phyloP scores from a whole-genome alignment of 495 filamentous ascomycete genomes.

The Aspergillus taichungensis region DNA sequence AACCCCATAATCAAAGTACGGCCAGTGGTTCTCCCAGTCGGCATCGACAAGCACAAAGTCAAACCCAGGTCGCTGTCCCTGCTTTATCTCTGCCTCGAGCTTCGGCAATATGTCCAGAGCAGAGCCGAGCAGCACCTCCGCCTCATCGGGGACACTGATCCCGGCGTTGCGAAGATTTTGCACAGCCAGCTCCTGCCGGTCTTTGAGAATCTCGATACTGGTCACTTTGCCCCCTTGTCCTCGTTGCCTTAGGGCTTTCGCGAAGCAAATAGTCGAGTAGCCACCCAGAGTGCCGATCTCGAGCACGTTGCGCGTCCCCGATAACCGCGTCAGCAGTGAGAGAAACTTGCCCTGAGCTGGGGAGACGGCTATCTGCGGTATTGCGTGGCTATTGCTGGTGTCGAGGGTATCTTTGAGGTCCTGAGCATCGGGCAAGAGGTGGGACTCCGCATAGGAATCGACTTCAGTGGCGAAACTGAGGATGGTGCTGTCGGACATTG shows the following conservation, averaged over 20 bases:
- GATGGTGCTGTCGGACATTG: too few species aligned
- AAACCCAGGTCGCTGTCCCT: conserved; percentile 23
- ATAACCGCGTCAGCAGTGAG: conserved; percentile 26
- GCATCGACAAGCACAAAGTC: conserved; percentile 47
- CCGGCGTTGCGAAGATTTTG: conserved; percentile 29
- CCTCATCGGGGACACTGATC: conserved; percentile 14
- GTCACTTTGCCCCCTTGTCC: conserved; percentile 30
- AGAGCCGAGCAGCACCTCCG: conserved; percentile 37
- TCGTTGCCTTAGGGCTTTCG: conserved; percentile 11
- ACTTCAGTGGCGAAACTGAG: too few species aligned
- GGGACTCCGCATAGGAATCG: too few species aligned
- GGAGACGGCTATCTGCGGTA: conserved; percentile 24
- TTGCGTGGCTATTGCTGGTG: too few species aligned
- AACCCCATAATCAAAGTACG: conserved; percentile 29
- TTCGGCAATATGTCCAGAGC: conserved; percentile 35
- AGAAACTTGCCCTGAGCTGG: conserved; percentile 33
- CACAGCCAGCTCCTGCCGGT: conserved; percentile 31
- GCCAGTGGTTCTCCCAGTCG: conserved; percentile 37
- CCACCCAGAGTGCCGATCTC: conserved; percentile 47
- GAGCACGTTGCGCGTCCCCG: conserved; percentile 31
- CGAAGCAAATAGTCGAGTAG: conserved; percentile 45
- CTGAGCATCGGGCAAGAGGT: too few species aligned
- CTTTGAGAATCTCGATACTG: conserved; percentile 34
- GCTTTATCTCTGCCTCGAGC: conserved; percentile 24
- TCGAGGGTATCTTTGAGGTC: too few species aligned